Evolutionary conservation across 2,329 filamentous ascomycete species (phyloP).

Genomic region (Apiospora marii): DNA sequence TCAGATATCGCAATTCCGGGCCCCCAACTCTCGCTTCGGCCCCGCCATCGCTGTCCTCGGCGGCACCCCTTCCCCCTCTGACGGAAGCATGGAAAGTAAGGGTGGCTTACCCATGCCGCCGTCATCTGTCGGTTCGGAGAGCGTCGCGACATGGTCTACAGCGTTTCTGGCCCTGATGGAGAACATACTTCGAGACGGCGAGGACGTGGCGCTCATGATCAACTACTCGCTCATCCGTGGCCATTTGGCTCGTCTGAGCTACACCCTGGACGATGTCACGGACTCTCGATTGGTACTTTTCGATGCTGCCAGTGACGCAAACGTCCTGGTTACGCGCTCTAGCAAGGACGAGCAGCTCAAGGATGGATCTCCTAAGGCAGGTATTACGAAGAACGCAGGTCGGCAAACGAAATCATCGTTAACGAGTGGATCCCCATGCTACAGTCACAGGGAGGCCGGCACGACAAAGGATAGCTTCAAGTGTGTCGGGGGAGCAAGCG

Average conservation of each 20-base stretch:
- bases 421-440: too few relatives aligned
- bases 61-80: conserved; percentile 22
- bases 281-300: conserved; percentile 62
- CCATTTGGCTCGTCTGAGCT: conserved; percentile 58
- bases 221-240: conserved; percentile 62
- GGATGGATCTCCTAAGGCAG: not conserved
- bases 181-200: conserved; percentile 63
- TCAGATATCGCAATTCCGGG: conserved; percentile 51
- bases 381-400: not conserved
- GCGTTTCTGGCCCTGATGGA: conserved; percentile 67
- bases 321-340: conserved; percentile 53
- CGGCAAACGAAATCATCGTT: not conserved
- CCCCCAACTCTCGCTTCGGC: conserved; percentile 59
- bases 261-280: conserved; percentile 60
- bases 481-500: conserved; percentile 22
- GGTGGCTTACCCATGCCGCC: conserved; percentile 16
- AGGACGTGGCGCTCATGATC: conserved; percentile 66
- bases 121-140: conserved; percentile 31
- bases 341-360: not conserved
- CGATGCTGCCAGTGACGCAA: conserved; percentile 58
- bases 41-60: conserved; percentile 48
- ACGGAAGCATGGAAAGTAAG: conserved; percentile 25
- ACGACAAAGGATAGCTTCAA: conserved; percentile 25
- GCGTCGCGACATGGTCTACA: conserved; percentile 57
- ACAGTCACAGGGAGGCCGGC: not conserved